Evolutionary conservation across 2,329 filamentous ascomycete species (phyloP), one percentile per base, ranked within the genome.

Genomic region (Aspergillus fijiensis): DNA sequence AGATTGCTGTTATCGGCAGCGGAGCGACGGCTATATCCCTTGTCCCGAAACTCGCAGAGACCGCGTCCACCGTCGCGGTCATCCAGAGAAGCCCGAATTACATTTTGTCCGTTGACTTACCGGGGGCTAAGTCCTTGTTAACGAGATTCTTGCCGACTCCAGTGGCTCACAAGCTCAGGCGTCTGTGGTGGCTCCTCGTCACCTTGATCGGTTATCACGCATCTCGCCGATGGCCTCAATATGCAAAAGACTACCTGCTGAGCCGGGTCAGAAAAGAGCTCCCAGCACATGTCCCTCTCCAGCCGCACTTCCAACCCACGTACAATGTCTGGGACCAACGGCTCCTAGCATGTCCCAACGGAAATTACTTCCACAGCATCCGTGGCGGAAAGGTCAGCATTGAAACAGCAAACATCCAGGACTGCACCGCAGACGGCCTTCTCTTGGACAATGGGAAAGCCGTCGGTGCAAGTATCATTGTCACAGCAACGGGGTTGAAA

Each of bases 21-120:
- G 91, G 91, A 5, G 90, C 91, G 1, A 95, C 91, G 0, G 88
- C 90, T 10, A 77, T 93, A 45, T 93, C 90, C 0, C 80, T 96
- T 0, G 70, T 95, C 2, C 91, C 91, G 0, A 82, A 80, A 49
- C 76, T 95, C 23, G 84, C 86, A 0, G 77, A 88, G 49, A 85
- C 81, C 25, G 89, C 88, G 4, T 75, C 74, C 5, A 80, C 83
- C 14, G 85, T 92, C 11, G 92, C 89, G 0, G 90, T 93, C 84
- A 80, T 95, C 2, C 91, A 95, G 74, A 85, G 91, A 54, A 91
- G 86, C 31, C 91, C 91, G 0, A 83, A 81, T 0, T 92, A 90
- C 67, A 80, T 92, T 55, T 59, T 88, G 45, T 76, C 82, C n/a
- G 31, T 35, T 3, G 25, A 27, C 5, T 7, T 27, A 7, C 7